Percentiles rank a stretch among this genome's conserved stretches.
These are phyloP conservation scores for Neurospora africana DNA, from an alignment of 495 filamentous ascomycete genomes.

Conservation along the genomic window DNA sequence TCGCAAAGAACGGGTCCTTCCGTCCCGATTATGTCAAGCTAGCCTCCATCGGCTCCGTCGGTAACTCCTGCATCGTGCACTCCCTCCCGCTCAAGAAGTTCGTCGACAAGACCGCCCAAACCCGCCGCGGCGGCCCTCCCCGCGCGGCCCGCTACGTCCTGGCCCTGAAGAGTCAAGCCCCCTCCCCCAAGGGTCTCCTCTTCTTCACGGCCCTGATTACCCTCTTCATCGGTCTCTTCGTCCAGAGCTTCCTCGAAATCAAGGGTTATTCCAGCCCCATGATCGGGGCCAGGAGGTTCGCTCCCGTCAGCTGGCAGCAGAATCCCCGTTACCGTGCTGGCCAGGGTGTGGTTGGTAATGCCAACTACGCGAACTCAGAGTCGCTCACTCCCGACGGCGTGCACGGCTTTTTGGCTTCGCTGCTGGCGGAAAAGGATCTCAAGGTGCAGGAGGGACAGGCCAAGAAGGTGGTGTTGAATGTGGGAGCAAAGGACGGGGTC, in stretches of 20 bases:
- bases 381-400: not conserved
- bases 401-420: not conserved
- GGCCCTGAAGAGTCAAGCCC: constrained; percentile 41
- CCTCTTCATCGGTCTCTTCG: constrained; percentile 46
- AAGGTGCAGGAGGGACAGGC: not conserved
- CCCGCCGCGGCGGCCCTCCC: constrained; percentile 32
- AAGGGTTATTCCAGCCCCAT: constrained; percentile 49
- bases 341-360: not conserved
- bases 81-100: constrained; percentile 56
- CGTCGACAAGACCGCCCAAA: constrained; percentile 35
- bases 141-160: constrained; percentile 55
- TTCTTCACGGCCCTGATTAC: constrained; percentile 41
- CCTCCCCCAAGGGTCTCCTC: constrained; percentile 36
- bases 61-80: constrained; percentile 77
- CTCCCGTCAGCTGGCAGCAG: constrained; percentile 19
- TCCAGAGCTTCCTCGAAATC: constrained; percentile 59
- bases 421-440: not conserved
- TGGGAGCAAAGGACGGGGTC: constrained; percentile 14
- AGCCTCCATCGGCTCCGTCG: constrained; percentile 67
- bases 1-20: constrained; percentile 15
- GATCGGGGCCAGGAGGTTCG: constrained; percentile 29
- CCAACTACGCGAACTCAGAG: not conserved
- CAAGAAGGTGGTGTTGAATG: constrained; percentile 8
- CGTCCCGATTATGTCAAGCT: constrained; percentile 58
- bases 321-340: not conserved